Percentiles rank a stretch among this genome's conserved stretches.
Conservation (phyloP, 345 rosid species). For the Salix suchowensis region DNA sequence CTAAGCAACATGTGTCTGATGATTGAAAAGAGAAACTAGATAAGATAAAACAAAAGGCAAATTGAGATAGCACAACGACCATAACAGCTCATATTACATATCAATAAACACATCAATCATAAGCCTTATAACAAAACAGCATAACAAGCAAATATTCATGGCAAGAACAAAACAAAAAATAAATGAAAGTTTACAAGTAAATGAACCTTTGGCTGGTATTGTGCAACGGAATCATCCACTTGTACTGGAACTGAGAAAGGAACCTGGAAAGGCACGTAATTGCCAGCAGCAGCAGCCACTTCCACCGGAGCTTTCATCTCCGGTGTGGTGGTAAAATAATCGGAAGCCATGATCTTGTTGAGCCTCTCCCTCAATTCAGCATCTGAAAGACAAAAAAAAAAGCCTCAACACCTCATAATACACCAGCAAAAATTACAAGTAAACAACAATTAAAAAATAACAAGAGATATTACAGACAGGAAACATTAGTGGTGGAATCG, state of each 20-base stretch:
- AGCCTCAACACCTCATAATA: background rate
- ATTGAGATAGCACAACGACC: too few species aligned
- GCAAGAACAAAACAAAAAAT: background rate
- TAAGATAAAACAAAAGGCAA: background rate
- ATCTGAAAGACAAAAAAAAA: constrained; percentile 39
- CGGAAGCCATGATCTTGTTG: constrained; percentile 77
- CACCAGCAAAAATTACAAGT: background rate
- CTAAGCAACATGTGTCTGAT: too few species aligned
- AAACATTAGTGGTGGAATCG: constrained; percentile 43
- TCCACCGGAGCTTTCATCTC: constrained; percentile 85
- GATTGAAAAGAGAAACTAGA: background rate
- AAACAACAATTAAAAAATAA: background rate
- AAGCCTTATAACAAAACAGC: background rate
- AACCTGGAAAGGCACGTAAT: constrained; percentile 56
- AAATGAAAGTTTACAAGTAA: background rate
- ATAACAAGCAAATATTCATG: background rate
- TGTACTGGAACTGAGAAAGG: constrained; percentile 37
- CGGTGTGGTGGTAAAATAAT: constrained; percentile 74
- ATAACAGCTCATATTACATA: background rate
- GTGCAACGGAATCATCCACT: constrained; percentile 36
- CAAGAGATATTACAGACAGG: constrained; percentile 42
- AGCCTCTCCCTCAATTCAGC: constrained; percentile 69
- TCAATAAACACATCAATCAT: background rate
- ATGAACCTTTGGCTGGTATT: constrained; percentile 32
- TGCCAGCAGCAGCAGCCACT: constrained; percentile 55